These are phyloP conservation scores for Mycena metata DNA, from an alignment of 768 basidiomycete genomes.

Conservation along the genomic window DNA sequence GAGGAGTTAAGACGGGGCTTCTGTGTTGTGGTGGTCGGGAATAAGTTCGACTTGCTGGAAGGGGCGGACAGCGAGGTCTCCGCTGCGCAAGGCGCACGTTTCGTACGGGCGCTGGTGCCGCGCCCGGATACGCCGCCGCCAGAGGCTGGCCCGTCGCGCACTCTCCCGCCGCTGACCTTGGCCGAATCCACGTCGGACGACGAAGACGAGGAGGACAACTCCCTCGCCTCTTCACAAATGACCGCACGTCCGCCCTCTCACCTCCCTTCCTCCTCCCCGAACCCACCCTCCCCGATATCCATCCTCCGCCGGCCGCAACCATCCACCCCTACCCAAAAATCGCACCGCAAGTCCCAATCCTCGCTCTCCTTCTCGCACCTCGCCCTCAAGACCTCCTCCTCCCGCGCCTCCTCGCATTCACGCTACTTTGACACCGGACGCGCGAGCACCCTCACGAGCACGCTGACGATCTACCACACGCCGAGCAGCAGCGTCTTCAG, in stretches of 20 bases:
- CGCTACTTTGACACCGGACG: conserved; percentile 63
- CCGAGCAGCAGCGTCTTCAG: conserved; percentile 71
- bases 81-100: conserved; percentile 61
- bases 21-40: conserved; percentile 83
- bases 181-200: conserved; percentile 23
- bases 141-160: conserved; percentile 21
- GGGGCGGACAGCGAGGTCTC: conserved; percentile 42
- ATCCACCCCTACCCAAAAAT: conserved; percentile 18
- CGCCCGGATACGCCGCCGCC: conserved; percentile 38
- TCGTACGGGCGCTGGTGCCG: conserved; percentile 73
- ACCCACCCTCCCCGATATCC: conserved; percentile 39
- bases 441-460: conserved; percentile 49
- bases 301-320: conserved; percentile 47
- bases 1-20: conserved; percentile 62
- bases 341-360: conserved; percentile 54
- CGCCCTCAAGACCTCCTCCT: conserved; percentile 8
- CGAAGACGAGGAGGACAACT: conserved; percentile 26
- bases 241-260: conserved; percentile 40
- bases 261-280: conserved; percentile 27
- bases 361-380: conserved; percentile 62
- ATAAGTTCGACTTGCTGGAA: conserved; percentile 76
- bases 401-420: conserved; percentile 9
- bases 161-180: background rate
- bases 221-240: conserved; percentile 41
- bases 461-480: conserved; percentile 78